Evolutionary conservation across 2,329 filamentous ascomycete species (phyloP), one percentile per base, ranked within the genome.

Genomic region (Aciculosporium take): DNA sequence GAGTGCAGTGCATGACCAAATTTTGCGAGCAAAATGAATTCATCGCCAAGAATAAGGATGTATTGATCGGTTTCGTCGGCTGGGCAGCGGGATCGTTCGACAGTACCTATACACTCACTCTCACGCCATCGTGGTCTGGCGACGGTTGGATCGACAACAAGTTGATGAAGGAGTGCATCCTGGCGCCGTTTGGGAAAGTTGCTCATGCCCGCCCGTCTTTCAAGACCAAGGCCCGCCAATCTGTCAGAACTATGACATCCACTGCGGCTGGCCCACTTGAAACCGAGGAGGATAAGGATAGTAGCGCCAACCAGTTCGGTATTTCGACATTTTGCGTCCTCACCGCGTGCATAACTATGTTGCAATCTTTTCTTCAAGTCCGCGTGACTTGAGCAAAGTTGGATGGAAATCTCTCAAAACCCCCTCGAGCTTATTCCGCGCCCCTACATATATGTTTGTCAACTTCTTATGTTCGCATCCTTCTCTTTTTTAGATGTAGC

Each of bases 11-110:
- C 46, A 50, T 68, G 44, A 53, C 55, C 2, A 55, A 51, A 10
- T 69, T 71, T 48, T 69, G 66, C 46, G 54, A 60, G 13, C 67
- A 70, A 31, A 70, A 68, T 50, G 50, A 57, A 23, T 63, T 66
- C 44, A 67, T 70, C 51, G 60, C 60, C 48, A 46, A 57, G 9
- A 69, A 70, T 47, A 56, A 63, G 1, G 67, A 71, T 40, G 67
- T 69, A 18, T 66, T 67, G 46, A 49, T 62, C 8, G 67, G 67
- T 8, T 60, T 69, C 33, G 62, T 69, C 8, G 64, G 52, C 39
- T 69, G 67, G 66, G 64, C 56, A 7, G 67, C 66, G 7, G 66
- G 67, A 7, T 63, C 61, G 47, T 67, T 69, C 48, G 55, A 58
- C 41, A 48, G 51, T 5, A 55, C 56, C 3, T 68, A 69, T 44